Evolutionary conservation across 768 basidiomycete genomes (phyloP), one percentile per base, ranked within the genome.

Genomic region (Sporobolomyces pararoseus): DNA sequence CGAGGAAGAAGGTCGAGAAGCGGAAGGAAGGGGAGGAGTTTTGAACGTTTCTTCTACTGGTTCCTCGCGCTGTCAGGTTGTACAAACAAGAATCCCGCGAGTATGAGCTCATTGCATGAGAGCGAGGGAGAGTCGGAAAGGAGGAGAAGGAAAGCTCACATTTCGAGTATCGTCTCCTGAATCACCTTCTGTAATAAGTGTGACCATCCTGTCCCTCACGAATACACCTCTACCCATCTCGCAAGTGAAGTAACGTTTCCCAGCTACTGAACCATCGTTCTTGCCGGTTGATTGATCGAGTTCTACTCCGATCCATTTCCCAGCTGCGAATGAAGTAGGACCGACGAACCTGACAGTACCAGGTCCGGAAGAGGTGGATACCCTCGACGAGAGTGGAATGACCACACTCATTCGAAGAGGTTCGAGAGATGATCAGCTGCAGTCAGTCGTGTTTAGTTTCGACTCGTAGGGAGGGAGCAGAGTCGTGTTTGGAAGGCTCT

Each of bases 301-400:
- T 77, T 95, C 93, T 62, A 98, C 86, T n/a, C 96, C 96, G 58
- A 96, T 84, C 95, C 95, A 99, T 83, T 89, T 91, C 0, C 96
- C 96, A 2, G 86, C 80, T 27, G 90, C 85, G 79, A 97, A 97
- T 3, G 84, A 83, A 0, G 95, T 94, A 37, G 85, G 71, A 0
- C 95, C 96, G 59, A 84, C 85, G 83, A 92, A 99, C 29, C 93
- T 84, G 53, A 97, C 88, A 53, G 88, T 82, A 3, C 96, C 96
- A 44, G 86, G 84, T 23, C 94, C 93, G 46, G 87, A 86, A 0
- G 88, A 80, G 52, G 93, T 86, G 64, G 88, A 85, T 21, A 96
- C 94, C 64, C 89, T 84, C 5, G 91, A 84, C 37, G 89, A 89
- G 55, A 91, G 78, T 6, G 84, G 79, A 39, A 78, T 63, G 7